phyloP scores from a whole-genome alignment of 345 rosid species.

The Eucalyptus rudis region DNA sequence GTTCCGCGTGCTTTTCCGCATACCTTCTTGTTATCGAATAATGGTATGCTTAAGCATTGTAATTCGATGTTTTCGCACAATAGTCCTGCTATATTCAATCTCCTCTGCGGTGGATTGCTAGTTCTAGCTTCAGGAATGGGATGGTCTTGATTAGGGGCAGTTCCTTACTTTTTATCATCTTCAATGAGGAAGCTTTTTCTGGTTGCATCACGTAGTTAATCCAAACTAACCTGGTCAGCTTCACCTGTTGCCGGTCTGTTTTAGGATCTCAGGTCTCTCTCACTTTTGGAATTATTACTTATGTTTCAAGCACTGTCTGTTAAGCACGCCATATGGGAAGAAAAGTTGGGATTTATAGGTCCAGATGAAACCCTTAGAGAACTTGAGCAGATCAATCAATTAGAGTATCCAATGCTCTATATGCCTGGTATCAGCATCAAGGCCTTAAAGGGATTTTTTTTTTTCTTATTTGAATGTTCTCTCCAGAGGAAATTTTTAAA shows the following conservation, averaged over 20 bases:
- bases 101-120: neutral
- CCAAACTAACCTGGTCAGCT: neutral
- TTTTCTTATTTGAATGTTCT: neutral
- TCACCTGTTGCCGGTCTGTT: neutral
- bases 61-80: neutral
- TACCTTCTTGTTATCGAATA: neutral
- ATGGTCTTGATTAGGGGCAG: neutral
- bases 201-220: neutral
- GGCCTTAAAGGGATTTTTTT: neutral
- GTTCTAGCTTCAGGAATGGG: neutral
- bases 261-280: neutral
- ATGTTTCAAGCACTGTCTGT: neutral
- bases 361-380: neutral
- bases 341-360: neutral
- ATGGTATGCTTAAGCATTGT: neutral
- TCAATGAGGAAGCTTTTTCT: neutral
- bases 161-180: neutral
- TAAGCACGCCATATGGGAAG: neutral
- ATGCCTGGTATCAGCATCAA: neutral
- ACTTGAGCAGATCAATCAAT: neutral
- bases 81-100: neutral
- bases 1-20: neutral
- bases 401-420: neutral
- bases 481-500: neutral
- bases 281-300: neutral